Conservation (phyloP, 306 rosid genomes). For the Sesbania bispinosa region DNA sequence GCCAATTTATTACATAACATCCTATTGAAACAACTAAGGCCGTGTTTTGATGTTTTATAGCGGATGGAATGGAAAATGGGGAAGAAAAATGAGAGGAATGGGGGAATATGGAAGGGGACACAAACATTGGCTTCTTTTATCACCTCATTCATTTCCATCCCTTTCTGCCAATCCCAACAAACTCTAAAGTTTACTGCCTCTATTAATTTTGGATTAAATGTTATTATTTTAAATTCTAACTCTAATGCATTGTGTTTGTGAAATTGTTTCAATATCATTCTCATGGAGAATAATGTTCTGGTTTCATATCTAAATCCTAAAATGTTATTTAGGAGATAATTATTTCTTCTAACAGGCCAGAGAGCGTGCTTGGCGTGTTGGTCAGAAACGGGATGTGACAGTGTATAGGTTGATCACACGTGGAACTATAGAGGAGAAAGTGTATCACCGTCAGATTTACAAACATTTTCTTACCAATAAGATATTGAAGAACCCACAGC, state of each 20-base stretch:
- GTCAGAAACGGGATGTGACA: slow-evolving; percentile 94
- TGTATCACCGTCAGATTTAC: slow-evolving; percentile 96
- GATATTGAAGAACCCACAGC: slow-evolving; percentile 93
- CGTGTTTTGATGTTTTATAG: no score
- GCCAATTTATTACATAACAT: not conserved
- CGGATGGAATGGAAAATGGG: not conserved
- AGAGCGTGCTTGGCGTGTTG: slow-evolving; percentile 99
- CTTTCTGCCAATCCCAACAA: not conserved
- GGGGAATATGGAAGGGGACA: not conserved
- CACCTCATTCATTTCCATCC: not conserved
- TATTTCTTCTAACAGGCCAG: slow-evolving; percentile 67
- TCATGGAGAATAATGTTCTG: slow-evolving; percentile 5
- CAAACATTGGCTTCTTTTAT: no score
- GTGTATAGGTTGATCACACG: slow-evolving; percentile 91
- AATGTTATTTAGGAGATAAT: slow-evolving; percentile 20
- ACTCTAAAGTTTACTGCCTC: slow-evolving; percentile 9
- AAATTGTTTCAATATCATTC: slow-evolving; percentile 18
- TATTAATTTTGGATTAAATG: slow-evolving; percentile 7
- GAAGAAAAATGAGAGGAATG: not conserved
- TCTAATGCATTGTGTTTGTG: slow-evolving; percentile 10
- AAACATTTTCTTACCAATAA: slow-evolving; percentile 95
- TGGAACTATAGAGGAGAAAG: slow-evolving; percentile 97
- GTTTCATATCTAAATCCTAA: slow-evolving; percentile 17
- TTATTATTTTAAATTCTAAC: not conserved
- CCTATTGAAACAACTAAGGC: no score